phyloP scores from a whole-genome alignment of 2,329 filamentous ascomycete genomes.

The Biscogniauxia mediterranea region DNA sequence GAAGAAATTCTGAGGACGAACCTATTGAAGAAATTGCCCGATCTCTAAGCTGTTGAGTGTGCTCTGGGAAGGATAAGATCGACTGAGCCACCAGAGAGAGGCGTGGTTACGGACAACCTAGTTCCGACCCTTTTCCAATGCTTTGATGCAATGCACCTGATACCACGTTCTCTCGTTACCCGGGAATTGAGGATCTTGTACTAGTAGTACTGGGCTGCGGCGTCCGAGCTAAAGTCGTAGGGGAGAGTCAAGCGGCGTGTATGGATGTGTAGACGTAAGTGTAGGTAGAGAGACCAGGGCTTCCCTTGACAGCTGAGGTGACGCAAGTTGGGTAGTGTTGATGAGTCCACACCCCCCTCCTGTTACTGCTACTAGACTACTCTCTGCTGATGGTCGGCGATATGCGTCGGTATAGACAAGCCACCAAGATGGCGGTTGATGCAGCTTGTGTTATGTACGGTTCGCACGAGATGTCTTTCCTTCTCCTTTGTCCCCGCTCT shows the following conservation, averaged over 20 bases:
- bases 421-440: slow-evolving; percentile 16
- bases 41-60: background rate
- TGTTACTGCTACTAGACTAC: background rate
- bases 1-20: slow-evolving; percentile 23
- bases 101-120: background rate
- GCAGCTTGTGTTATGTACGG: slow-evolving; percentile 19
- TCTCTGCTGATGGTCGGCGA: slow-evolving; percentile 4
- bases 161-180: slow-evolving; percentile 11
- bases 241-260: slow-evolving; percentile 13
- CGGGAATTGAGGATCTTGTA: slow-evolving; percentile 4
- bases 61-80: background rate
- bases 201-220: slow-evolving; percentile 5
- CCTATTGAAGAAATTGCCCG: slow-evolving; percentile 20
- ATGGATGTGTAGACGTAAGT: slow-evolving; percentile 1
- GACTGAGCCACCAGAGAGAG: background rate
- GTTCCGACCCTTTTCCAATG: slow-evolving; percentile 2
- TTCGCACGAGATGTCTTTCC: slow-evolving; percentile 20
- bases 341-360: slow-evolving; percentile 27
- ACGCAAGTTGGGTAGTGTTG: slow-evolving; percentile 19
- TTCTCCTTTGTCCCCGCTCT: slow-evolving; percentile 23
- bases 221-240: slow-evolving; percentile 16
- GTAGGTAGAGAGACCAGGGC: slow-evolving; percentile 1
- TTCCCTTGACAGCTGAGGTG: slow-evolving; percentile 16
- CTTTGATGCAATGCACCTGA: slow-evolving; percentile 7
- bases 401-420: slow-evolving; percentile 9